These are phyloP conservation scores for Pythium guiyangense DNA, from an alignment of 352 stramenopile species.

Conservation along the genomic window DNA sequence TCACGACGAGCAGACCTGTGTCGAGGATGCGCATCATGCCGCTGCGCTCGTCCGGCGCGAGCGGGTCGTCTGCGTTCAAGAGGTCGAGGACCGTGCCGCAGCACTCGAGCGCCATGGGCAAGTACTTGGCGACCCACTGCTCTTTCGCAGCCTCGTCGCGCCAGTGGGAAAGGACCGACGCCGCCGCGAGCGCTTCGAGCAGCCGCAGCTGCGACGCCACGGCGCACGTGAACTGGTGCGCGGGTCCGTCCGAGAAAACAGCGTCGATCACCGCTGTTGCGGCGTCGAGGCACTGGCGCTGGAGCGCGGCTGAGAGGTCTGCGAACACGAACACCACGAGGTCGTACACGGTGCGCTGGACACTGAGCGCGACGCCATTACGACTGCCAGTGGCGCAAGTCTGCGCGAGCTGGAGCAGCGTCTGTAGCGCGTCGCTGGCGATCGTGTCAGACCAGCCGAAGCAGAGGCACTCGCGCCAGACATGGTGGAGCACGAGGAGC, in stretches of 20 bases:
- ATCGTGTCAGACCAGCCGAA: conserved; percentile 40
- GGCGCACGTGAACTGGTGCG: conserved; percentile 33
- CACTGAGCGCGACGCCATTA: conserved; percentile 19
- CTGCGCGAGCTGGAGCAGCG: conserved; percentile 32
- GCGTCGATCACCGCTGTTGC: conserved; percentile 37
- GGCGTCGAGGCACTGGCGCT: conserved; percentile 40
- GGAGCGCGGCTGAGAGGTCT: conserved; percentile 27
- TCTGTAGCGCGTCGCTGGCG: conserved; percentile 20
- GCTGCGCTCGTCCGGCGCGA: conserved; percentile 15
- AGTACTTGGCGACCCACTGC: conserved; percentile 52
- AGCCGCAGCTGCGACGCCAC: conserved; percentile 39
- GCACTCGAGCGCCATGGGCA: conserved; percentile 65
- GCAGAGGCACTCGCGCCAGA: conserved; percentile 60
- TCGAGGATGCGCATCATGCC: conserved; percentile 61
- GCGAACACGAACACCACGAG: conserved; percentile 45
- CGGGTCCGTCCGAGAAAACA: conserved; percentile 50
- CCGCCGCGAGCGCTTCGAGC: conserved; percentile 32
- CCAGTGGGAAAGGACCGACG: conserved; percentile 31
- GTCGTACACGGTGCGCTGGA: conserved; percentile 31
- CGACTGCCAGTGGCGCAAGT: conserved; percentile 5
- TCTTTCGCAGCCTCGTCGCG: conserved; percentile 42
- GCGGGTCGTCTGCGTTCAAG: conserved; percentile 13
- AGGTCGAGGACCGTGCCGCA: conserved; percentile 60
- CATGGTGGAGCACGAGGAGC: conserved; percentile 41
- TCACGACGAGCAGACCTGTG: conserved; percentile 45